phyloP scores from a whole-genome alignment of 441 rosid genomes.

The Isatis lusitanica region DNA sequence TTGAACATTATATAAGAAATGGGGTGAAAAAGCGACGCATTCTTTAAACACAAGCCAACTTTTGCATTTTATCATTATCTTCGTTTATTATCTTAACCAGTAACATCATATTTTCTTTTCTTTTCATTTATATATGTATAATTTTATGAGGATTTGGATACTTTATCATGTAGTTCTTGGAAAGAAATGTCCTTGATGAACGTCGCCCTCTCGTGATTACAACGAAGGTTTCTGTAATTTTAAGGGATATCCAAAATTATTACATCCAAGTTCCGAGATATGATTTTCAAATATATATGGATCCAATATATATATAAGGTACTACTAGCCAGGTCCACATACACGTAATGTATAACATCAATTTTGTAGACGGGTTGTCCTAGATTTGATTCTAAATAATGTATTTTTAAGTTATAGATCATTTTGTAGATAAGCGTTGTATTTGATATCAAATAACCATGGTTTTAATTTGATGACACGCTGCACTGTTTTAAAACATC shows the following conservation, averaged over 20 bases:
- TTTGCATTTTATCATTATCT: background rate
- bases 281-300: background rate
- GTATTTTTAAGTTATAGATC: background rate
- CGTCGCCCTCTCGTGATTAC: background rate
- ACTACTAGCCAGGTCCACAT: background rate
- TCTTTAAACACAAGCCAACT: constrained; percentile 45
- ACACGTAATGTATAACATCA: background rate
- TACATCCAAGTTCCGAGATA: background rate
- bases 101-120: background rate
- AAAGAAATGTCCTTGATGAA: background rate
- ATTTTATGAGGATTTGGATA: background rate
- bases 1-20: constrained; percentile 12
- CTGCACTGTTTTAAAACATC: background rate
- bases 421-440: background rate
- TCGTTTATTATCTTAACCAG: background rate
- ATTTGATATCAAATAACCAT: background rate
- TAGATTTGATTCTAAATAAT: background rate
- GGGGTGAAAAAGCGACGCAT: constrained; percentile 24
- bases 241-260: constrained; percentile 1
- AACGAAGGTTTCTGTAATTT: constrained; percentile 8
- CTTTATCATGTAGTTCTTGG: background rate
- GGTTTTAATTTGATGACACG: background rate
- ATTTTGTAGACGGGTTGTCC: background rate
- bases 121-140: background rate
- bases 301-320: background rate